Percentiles rank a stretch among this genome's conserved stretches.
These are phyloP conservation scores for Pestalotiopsis fici DNA, from an alignment of 2,329 filamentous ascomycete genomes.

Conservation along the genomic window DNA sequence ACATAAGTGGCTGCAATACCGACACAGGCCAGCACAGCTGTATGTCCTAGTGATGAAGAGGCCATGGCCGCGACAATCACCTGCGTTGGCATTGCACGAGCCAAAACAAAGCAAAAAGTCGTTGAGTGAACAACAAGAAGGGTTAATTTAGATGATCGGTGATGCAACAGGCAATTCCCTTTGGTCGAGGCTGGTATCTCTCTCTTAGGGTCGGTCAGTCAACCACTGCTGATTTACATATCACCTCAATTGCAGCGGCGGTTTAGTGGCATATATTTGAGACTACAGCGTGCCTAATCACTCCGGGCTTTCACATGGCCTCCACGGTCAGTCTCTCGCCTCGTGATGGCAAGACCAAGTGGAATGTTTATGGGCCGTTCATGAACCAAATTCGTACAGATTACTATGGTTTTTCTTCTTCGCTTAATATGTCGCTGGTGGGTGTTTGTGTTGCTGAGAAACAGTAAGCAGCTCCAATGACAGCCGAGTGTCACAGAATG, in stretches of 20 bases:
- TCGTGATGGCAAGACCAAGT: neutral
- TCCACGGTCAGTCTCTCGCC: neutral
- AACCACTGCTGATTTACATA: neutral
- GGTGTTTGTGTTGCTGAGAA: neutral
- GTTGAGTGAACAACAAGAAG: neutral
- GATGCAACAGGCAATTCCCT: neutral
- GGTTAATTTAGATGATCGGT: neutral
- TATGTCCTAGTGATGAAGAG: neutral
- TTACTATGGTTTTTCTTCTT: neutral
- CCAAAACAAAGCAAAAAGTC: neutral
- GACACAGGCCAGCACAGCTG: neutral
- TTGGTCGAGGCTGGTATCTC: neutral
- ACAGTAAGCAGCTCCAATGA: conserved; percentile 1
- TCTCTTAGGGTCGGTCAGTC: no score
- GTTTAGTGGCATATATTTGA: neutral
- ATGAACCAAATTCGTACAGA: neutral
- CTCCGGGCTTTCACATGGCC: neutral
- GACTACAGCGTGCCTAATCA: neutral
- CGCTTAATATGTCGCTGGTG: neutral
- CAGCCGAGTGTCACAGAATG: neutral
- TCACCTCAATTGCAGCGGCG: neutral
- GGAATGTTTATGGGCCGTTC: neutral
- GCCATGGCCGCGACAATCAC: neutral
- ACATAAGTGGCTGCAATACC: neutral
- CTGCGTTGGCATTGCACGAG: neutral